These are phyloP conservation scores for Sclerotinia minor DNA, from an alignment of 2,329 filamentous ascomycete genomes.

Conservation along the genomic window DNA sequence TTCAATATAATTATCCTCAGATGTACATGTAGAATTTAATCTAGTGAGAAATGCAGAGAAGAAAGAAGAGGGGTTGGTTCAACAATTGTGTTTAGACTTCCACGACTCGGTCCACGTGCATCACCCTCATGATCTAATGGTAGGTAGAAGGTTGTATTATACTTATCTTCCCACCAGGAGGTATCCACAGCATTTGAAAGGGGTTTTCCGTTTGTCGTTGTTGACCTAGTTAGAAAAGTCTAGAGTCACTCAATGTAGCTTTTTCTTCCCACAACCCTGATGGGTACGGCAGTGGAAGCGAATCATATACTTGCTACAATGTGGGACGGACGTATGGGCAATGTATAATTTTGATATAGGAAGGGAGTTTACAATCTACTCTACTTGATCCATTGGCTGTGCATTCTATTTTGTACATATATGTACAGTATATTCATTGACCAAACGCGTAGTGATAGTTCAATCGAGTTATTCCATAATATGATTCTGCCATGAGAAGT, in stretches of 20 bases:
- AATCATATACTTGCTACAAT: background rate
- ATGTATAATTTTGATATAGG: background rate
- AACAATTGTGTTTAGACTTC: background rate
- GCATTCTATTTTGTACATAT: too few species aligned
- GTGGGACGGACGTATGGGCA: background rate
- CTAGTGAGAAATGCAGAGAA: background rate
- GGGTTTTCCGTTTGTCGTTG: constrained; percentile 1
- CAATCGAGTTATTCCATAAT: too few species aligned
- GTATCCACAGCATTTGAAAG: background rate
- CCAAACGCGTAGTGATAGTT: too few species aligned
- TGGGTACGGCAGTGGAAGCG: background rate
- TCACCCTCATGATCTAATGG: background rate
- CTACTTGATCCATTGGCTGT: too few species aligned
- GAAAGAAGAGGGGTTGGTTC: background rate
- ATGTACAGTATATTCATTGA: too few species aligned
- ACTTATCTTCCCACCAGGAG: constrained; percentile 12
- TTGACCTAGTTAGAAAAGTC: constrained; percentile 1
- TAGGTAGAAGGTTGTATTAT: background rate
- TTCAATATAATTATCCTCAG: background rate
- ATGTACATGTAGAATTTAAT: background rate
- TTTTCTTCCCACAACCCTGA: constrained; percentile 11
- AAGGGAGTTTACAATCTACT: background rate
- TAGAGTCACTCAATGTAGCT: background rate
- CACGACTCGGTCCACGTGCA: constrained; percentile 11
- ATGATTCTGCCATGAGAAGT: background rate